A percentile compares a stretch with the other conserved stretches of the same genome.
phyloP scores from a whole-genome alignment of 352 stramenopile genomes.

The Sclerospora graminicola region DNA sequence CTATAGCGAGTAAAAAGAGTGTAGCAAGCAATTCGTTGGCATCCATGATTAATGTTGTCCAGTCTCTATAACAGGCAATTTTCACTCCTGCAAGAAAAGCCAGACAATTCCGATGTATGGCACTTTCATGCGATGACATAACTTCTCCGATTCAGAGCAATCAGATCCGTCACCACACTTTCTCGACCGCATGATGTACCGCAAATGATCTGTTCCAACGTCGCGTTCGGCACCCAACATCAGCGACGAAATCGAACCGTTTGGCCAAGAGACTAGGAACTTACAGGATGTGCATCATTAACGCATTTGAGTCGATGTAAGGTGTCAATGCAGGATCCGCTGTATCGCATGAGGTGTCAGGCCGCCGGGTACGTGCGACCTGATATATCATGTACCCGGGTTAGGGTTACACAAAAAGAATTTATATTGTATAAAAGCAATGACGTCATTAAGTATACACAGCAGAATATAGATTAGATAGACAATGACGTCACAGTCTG shows the following conservation, averaged over 20 bases:
- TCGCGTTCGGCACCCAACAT: constrained; percentile 30
- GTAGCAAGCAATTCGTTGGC: constrained; percentile 1
- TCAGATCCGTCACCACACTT: constrained; percentile 39
- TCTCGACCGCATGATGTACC: constrained; percentile 23
- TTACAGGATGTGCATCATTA: constrained; percentile 36
- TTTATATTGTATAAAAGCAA: too few relatives aligned
- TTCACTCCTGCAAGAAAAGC: constrained; percentile 20
- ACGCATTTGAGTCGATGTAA: constrained; percentile 50
- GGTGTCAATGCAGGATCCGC: constrained; percentile 29
- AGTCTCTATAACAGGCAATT: constrained; percentile 7
- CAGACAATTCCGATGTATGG: constrained; percentile 23
- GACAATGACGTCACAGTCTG: too few relatives aligned
- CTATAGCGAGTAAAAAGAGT: constrained; percentile 17
- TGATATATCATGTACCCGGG: too few relatives aligned
- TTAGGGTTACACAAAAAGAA: too few relatives aligned
- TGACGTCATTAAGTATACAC: too few relatives aligned
- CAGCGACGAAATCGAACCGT: constrained; percentile 8
- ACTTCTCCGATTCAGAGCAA: constrained; percentile 43
- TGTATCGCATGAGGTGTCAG: constrained; percentile 24
- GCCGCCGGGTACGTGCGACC: too few relatives aligned
- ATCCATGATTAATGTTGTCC: background rate
- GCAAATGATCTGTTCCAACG: constrained; percentile 51
- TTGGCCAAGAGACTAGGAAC: constrained; percentile 27
- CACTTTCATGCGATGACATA: constrained; percentile 16
- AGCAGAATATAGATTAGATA: too few relatives aligned